Evolutionary conservation across 345 rosid genomes (phyloP), one percentile per base, ranked within the genome.

Genomic region (Cardamine chenopodiifolia): DNA sequence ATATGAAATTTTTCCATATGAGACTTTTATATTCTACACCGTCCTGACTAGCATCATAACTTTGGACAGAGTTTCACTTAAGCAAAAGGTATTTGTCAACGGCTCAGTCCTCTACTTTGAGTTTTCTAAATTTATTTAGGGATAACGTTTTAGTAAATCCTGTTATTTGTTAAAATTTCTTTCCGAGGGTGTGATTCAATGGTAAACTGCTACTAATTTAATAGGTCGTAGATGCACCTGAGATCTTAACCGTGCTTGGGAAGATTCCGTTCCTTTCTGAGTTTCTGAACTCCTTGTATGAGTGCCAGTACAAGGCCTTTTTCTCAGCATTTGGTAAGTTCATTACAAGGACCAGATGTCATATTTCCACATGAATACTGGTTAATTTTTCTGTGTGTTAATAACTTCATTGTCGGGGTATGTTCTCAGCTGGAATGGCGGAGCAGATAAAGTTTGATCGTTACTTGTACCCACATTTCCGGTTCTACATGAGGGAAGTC

Each of bases 221-320:
- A 77, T 86, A 92, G 99, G 99, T 96, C 15, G 98, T 87, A 74
- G 97, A 92, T 88, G 99, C 99, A 77, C 98, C 99, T 63, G 99
- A 96, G 83, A 90, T 96, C 81, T 85, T 96, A 88, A 87, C 97
- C 22, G 99, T 93, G 85, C 92, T 96, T 6, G 97, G 96, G 73
- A 96, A 92, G 80, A 84, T 96, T 69, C 93, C 95, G 9, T 65
- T 83, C 79, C 95, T 96, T 34, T 87, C 96, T 1, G 99, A 89
- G 83, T 96, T 96, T 75, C 76, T 96, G 78, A 96, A 96, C 86
- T 89, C 99, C 37, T 68, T 96, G 48, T 90, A 92, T 60, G 98
- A 90, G 47, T 96, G 98, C 66, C 97, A 87, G 62, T 96, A 96
- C 89, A 89, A 90, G 60, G 92, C 85, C 5, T 93, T 96, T 72